phyloP scores from a whole-genome alignment of 345 rosid genomes.

The Clausena lansium region DNA sequence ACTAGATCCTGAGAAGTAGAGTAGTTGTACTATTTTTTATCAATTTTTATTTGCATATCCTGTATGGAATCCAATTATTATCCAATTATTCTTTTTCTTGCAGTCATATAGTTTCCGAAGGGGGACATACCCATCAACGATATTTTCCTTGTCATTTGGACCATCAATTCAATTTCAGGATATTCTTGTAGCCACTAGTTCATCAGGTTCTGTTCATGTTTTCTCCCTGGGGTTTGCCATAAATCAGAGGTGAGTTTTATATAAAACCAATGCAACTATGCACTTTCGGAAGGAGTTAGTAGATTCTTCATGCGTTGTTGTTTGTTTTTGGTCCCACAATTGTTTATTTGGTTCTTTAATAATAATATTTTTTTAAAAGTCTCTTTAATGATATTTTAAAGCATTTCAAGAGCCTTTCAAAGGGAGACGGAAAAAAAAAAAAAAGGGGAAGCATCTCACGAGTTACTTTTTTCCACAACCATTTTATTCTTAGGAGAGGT shows the following conservation, averaged over 20 bases:
- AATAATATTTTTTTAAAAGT: too few species aligned
- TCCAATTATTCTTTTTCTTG: conserved; percentile 22
- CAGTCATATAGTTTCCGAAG: conserved; percentile 87
- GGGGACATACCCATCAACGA: conserved; percentile 80
- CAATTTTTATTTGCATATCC: neutral
- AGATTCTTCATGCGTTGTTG: neutral
- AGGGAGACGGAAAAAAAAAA: too few species aligned
- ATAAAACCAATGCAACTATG: neutral
- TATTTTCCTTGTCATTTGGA: conserved; percentile 87
- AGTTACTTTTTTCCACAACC: neutral
- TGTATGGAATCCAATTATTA: conserved; percentile 15
- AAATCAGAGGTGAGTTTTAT: conserved; percentile 55
- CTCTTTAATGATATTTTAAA: too few species aligned
- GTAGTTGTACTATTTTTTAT: neutral
- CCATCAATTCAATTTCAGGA: conserved; percentile 71
- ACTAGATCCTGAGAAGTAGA: neutral
- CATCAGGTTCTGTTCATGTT: conserved; percentile 85
- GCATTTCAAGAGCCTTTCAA: too few species aligned
- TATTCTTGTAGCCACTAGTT: conserved; percentile 78
- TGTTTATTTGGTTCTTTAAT: neutral
- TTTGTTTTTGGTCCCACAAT: neutral
- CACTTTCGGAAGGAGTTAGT: neutral
- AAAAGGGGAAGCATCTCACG: neutral
- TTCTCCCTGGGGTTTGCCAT: conserved; percentile 60
- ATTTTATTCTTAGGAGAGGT: conserved; percentile 34